These are phyloP conservation scores for Aspergillaceae sp. DNA, from an alignment of 2,329 filamentous ascomycete genomes.

Conservation along the genomic window DNA sequence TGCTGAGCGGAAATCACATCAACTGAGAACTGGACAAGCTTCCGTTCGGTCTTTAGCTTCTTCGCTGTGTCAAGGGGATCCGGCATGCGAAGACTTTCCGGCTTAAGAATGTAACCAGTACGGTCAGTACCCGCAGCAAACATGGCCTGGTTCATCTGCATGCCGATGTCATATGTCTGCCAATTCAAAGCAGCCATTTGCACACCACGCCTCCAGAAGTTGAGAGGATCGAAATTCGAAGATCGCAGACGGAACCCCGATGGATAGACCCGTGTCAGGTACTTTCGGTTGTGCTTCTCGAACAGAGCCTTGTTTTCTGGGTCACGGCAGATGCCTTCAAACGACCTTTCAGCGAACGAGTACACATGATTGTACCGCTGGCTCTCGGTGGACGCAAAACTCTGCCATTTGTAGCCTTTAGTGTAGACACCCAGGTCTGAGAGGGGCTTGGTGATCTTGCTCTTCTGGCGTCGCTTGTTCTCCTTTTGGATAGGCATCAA, in stretches of 20 bases:
- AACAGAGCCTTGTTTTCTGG: conserved; percentile 68
- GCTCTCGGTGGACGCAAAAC: conserved; percentile 69
- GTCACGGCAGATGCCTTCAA: conserved; percentile 69
- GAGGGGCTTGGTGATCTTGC: conserved; percentile 76
- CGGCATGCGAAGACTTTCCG: conserved; percentile 60
- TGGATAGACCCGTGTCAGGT: conserved; percentile 91
- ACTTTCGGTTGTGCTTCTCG: conserved; percentile 81
- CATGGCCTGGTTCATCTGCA: conserved; percentile 97
- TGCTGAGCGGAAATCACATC: conserved; percentile 91
- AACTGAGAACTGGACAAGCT: conserved; percentile 74
- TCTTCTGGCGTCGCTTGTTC: conserved; percentile 57
- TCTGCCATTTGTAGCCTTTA: conserved; percentile 72
- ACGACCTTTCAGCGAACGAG: conserved; percentile 85
- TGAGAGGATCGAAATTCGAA: conserved; percentile 87
- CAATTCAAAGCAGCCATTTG: conserved; percentile 98
- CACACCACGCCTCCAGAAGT: conserved; percentile 89
- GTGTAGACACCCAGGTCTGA: conserved; percentile 76
- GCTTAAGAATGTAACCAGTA: conserved; percentile 90
- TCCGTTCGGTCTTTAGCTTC: conserved; percentile 60
- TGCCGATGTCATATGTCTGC: conserved; percentile 93
- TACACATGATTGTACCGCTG: conserved; percentile 90
- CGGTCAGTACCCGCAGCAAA: conserved; percentile 81
- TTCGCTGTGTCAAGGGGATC: conserved; percentile 18
- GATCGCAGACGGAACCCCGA: conserved; percentile 72
- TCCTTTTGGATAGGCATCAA: conserved; percentile 45